Base-by-base conservation (phyloP, 169 alveolate genomes). In the Plasmodium malariae region DNA sequence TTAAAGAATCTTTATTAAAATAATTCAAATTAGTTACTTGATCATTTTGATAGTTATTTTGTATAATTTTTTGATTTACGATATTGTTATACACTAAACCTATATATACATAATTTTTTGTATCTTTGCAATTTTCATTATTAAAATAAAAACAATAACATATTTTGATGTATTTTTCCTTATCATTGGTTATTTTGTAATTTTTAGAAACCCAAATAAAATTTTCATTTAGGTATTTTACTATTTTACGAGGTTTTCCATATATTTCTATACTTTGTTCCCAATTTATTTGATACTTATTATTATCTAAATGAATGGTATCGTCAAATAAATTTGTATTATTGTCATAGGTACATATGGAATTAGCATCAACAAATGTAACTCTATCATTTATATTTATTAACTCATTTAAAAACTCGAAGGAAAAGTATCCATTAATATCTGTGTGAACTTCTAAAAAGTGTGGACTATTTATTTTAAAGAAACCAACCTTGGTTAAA, bases 401-500 rank as follows among this genome's bases (percentile, higher is more conserved):
- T 24, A 37, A 83, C 24, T 83, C 73, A 83, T 69, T 83, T 65
- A 68, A 54, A 45, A 60, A 68, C 2, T 45, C 21, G 43, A 83
- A 83, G 30, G 85, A 68, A 83, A 83, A 83, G 45, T 68, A 11
- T 2, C 91, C 91, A 21, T 51, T 26, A 9, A 43, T 24, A 83
- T 83, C 85, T 11, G 91, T 83, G 57, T 65, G 34, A 19, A 83
- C 85, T 67, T 83, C 85, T 83, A 83, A 55, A 55, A 67, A 43
- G 17, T 45, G 14, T 11, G 91, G 91, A 12, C 86, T 28, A 5
- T 70, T 67, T 48, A 60, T 24, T 83, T 36, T 67, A 32, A 83
- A 83, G 45, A 83, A 83, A 4, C 59, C 91, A 51, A 83, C 91
- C 60, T 83, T 83, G 12, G 78, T 83, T 49, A 83, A 55, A 55